Evolutionary conservation across 2,329 filamentous ascomycete species (phyloP).

Genomic region (Magnaporthiopsis rhizophila): DNA sequence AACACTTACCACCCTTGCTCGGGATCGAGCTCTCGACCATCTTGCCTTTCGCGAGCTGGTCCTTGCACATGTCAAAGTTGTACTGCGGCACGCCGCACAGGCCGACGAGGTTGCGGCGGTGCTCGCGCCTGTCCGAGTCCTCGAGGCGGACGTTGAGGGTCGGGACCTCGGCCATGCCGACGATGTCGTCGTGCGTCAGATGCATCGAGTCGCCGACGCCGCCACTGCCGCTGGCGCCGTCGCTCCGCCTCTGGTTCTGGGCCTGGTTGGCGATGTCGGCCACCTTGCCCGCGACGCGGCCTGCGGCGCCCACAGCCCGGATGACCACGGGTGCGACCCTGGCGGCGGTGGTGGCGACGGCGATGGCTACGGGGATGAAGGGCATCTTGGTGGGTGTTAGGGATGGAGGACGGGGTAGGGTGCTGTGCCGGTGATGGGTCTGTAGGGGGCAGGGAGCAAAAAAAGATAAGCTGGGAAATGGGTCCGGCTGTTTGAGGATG

Average conservation of each 20-base stretch:
- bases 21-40: neutral
- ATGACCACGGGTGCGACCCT: neutral
- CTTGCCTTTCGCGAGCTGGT: neutral
- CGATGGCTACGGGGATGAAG: neutral
- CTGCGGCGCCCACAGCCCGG: neutral
- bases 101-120: neutral
- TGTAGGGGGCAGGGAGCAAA: neutral
- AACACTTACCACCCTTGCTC: neutral
- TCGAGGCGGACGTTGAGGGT: neutral
- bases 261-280: neutral
- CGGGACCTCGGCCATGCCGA: neutral
- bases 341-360: neutral
- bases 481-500: too few relatives aligned
- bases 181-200: neutral
- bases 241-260: neutral
- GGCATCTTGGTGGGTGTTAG: neutral
- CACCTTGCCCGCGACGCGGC: neutral
- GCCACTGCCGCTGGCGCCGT: too few relatives aligned
- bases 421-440: too few relatives aligned
- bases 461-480: neutral
- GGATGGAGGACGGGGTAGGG: neutral
- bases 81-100: neutral
- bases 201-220: neutral
- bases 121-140: neutral
- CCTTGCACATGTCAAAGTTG: neutral